Conservation (phyloP, 768 basidiomycete species). For the Kwoniella bestiolae region DNA sequence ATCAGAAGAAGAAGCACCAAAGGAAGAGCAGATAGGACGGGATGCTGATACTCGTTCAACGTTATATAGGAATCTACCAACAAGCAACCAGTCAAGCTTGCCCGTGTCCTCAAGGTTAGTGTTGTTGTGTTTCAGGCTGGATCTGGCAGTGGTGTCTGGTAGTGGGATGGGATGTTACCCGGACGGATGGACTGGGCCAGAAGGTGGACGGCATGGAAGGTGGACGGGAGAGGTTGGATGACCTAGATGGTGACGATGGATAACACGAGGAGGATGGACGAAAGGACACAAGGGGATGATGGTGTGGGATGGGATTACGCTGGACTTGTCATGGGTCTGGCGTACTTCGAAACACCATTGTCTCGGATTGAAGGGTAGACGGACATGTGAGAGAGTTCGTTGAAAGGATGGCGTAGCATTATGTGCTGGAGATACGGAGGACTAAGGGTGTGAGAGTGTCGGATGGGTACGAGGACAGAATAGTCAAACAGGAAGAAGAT, state of each 20-base stretch:
- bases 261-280: not conserved
- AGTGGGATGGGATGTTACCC: not conserved
- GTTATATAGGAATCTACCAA: conserved; percentile 47
- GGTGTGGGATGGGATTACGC: not conserved
- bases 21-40: conserved; percentile 1
- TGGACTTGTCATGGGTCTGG: no score
- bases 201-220: no score
- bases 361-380: no score
- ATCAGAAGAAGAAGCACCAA: not conserved
- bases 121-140: not conserved
- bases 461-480: not conserved
- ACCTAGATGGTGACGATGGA: no score
- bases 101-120: conserved; percentile 90
- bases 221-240: no score
- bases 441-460: no score
- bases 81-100: conserved; percentile 82
- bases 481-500: not conserved
- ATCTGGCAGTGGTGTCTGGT: not conserved
- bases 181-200: no score
- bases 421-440: no score
- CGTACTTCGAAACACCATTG: no score
- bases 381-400: no score
- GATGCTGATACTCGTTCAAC: conserved; percentile 24
- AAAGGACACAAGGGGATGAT: not conserved
- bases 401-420: no score